Conservation (phyloP, 306 rosid genomes). For the Trifolium repens region DNA sequence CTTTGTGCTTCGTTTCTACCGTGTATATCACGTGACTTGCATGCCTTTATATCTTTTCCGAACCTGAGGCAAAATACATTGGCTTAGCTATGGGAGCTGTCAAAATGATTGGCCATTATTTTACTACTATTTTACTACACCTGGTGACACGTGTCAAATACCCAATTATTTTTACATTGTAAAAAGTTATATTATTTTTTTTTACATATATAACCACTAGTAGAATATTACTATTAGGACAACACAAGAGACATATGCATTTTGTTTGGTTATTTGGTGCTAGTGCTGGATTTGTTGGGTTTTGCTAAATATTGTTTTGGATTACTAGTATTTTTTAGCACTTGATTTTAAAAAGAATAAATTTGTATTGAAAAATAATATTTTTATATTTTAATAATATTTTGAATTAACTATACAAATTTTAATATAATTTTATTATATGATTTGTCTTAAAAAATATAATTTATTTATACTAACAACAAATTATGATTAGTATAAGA, state of each 20-base stretch:
- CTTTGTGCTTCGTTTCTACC: constrained; percentile 42
- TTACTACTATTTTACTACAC: not conserved
- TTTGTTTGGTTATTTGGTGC: too few species aligned
- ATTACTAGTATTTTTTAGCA: too few species aligned
- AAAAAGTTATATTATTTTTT: not conserved
- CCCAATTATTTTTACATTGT: not conserved
- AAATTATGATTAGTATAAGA: too few species aligned
- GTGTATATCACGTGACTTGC: constrained; percentile 57
- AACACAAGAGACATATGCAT: not conserved
- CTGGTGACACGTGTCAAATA: constrained; percentile 17
- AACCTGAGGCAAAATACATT: not conserved
- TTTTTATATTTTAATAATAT: too few species aligned
- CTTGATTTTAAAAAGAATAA: too few species aligned
- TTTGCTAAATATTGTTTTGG: too few species aligned
- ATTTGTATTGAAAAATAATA: too few species aligned
- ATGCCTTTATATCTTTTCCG: constrained; percentile 13
- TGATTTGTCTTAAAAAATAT: too few species aligned
- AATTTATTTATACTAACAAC: too few species aligned
- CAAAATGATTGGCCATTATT: constrained; percentile 32
- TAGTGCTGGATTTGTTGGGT: too few species aligned
- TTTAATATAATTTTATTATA: too few species aligned
- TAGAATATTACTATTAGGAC: not conserved
- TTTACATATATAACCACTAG: not conserved
- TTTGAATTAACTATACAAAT: too few species aligned
- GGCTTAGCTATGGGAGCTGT: not conserved